These are phyloP conservation scores for Stygiomarasmius scandens DNA, from an alignment of 1,284 basidiomycete genomes.

Conservation along the genomic window DNA sequence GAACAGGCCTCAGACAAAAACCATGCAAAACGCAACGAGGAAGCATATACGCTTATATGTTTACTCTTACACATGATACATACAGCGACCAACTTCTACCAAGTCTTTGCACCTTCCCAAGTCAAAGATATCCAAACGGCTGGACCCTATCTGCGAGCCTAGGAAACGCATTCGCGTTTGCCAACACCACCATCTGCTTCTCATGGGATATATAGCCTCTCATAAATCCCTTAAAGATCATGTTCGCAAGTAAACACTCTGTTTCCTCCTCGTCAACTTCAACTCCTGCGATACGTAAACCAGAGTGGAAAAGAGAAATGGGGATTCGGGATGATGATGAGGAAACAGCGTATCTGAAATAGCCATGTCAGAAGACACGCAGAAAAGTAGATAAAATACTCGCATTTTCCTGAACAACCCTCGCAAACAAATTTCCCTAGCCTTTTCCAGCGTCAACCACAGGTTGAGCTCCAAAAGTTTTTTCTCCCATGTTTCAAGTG, in stretches of 20 bases:
- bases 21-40: too few relatives aligned
- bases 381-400: conserved; percentile 32
- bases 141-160: conserved; percentile 58
- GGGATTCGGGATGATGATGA: conserved; percentile 77
- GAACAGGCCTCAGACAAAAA: too few relatives aligned
- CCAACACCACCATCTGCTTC: conserved; percentile 89
- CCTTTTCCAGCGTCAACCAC: conserved; percentile 86
- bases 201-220: conserved; percentile 97
- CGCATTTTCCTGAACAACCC: conserved; percentile 87
- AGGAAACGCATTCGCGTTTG: conserved; percentile 84
- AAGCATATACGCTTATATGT: too few relatives aligned
- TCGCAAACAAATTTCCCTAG: conserved; percentile 84
- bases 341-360: conserved; percentile 73
- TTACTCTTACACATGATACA: neutral
- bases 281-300: conserved; percentile 67
- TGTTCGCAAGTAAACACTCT: conserved; percentile 92
- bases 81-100: too few relatives aligned
- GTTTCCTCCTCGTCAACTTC: conserved; percentile 77
- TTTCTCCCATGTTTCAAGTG: conserved; percentile 68
- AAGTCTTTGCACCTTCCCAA: too few relatives aligned
- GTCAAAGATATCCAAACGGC: conserved; percentile 41
- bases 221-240: conserved; percentile 92
- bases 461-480: conserved; percentile 82
- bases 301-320: conserved; percentile 75
- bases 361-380: conserved; percentile 3